These are phyloP conservation scores for Stramenopiles sp. DNA, from an alignment of 352 stramenopile species.

Conservation along the genomic window DNA sequence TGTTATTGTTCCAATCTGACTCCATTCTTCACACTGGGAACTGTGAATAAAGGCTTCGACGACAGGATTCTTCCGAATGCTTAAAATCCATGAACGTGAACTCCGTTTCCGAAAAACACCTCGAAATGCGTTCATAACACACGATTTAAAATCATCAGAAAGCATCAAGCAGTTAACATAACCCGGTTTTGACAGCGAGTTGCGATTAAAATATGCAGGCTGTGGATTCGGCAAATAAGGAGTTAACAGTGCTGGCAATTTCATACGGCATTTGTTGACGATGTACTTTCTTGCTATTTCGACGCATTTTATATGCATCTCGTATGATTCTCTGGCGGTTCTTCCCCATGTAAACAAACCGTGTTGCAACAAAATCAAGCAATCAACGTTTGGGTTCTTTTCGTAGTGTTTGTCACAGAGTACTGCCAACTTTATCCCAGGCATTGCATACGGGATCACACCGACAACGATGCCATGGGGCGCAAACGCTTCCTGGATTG, in stretches of 20 bases:
- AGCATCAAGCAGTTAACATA: not conserved
- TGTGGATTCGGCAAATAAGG: too few relatives aligned
- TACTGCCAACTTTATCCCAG: not conserved
- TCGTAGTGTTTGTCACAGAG: not conserved
- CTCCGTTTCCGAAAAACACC: not conserved
- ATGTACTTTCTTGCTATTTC: not conserved
- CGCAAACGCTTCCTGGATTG: not conserved
- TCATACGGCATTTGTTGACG: not conserved
- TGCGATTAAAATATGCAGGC: too few relatives aligned
- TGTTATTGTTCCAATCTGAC: not conserved
- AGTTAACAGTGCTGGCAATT: not conserved
- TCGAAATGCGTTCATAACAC: not conserved
- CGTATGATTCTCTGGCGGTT: not conserved
- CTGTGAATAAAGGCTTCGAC: not conserved
- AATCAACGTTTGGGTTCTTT: not conserved
- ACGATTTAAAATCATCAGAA: not conserved
- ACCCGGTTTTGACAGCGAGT: not conserved
- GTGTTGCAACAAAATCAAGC: not conserved
- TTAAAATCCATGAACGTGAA: not conserved
- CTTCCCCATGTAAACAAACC: constrained; percentile 1
- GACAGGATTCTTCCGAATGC: not conserved
- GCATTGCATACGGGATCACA: not conserved
- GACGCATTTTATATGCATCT: constrained; percentile 5
- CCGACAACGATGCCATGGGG: not conserved
- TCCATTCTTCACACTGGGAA: not conserved